Conservation (phyloP, 495 filamentous ascomycete genomes). For the Thozetella sp. region DNA sequence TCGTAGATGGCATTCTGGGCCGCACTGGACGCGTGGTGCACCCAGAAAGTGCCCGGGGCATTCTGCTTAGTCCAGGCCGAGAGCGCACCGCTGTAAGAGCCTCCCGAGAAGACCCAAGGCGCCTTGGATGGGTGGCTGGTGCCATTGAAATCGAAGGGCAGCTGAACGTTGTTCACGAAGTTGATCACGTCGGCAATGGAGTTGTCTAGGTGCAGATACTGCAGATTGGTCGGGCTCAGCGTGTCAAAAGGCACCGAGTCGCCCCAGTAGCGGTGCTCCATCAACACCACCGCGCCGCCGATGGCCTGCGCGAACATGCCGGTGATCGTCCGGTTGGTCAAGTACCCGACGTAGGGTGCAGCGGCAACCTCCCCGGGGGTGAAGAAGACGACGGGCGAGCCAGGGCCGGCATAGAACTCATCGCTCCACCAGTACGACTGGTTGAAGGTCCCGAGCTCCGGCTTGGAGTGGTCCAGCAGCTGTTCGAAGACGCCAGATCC, state of each 20-base stretch:
- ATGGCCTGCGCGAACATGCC: conserved; percentile 55
- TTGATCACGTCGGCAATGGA: conserved; percentile 62
- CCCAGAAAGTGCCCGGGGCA: conserved; percentile 68
- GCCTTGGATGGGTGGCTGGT: conserved; percentile 54
- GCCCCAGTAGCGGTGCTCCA: conserved; percentile 68
- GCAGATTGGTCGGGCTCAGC: conserved; percentile 57
- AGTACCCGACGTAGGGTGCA: conserved; percentile 42
- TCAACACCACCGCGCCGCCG: conserved; percentile 55
- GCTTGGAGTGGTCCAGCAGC: conserved; percentile 31
- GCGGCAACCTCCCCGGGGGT: conserved; percentile 61
- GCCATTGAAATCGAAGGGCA: conserved; percentile 57
- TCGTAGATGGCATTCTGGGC: conserved; percentile 64
- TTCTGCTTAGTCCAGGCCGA: conserved; percentile 60
- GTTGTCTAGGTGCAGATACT: conserved; percentile 64
- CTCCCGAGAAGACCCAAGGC: conserved; percentile 66
- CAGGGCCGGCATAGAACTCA: conserved; percentile 29
- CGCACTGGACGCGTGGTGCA: conserved; percentile 64
- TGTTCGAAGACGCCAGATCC: conserved; percentile 30
- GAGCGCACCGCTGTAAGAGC: conserved; percentile 67
- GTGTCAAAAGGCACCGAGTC: conserved; percentile 58
- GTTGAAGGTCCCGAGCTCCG: conserved; percentile 29
- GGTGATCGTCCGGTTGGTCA: conserved; percentile 36
- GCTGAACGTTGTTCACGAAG: conserved; percentile 60
- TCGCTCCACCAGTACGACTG: conserved; percentile 32
- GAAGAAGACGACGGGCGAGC: conserved; percentile 46